Base-by-base conservation (phyloP, 108 stramenopile species). In the Aurantiochytrium sp. region DNA sequence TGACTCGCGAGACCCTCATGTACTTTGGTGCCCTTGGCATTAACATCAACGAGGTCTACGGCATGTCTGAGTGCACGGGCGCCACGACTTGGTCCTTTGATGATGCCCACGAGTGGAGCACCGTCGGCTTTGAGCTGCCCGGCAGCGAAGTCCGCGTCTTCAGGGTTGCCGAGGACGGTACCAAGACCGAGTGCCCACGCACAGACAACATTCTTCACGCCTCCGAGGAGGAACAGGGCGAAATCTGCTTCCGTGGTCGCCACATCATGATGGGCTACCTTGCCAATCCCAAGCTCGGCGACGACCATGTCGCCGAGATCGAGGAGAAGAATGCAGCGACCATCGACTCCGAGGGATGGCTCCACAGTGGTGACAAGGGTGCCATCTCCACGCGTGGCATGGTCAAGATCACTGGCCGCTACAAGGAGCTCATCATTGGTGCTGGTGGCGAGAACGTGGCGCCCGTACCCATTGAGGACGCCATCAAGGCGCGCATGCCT, bases 241-340 rank as follows among this genome's bases (percentile, higher is more conserved):
- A 94, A 87, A 60, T 95, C 44, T 94, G 94, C 94, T 95, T 91
- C 91, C 91, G 92, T 29, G 95, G 95, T 5, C 95, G 95, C 14
- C 93, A 95, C 90, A 95, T 95, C 89, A 94, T 96, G 72, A 94
- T 95, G 92, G 96, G 96, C 71, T 96, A 96, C 92, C 92, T 95
- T 93, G 59, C 83, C 55, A 83, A 83, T 4, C 5, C 76, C n/a
- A 53, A 83, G 25, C 76, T 83, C 25, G 76, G 76, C 45, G 49
- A 47, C 51, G 76, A 83, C 23, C 76, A 83, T 35, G 76, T 83
- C 45, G 76, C 45, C 23, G 76, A 94, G 58, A 93, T 95, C 88
- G 90, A 91, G 29, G 94, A 94, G 59, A 94, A 94, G 92, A 96
- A 92, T 87, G 88, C 47, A 45, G 94, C 92, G 60, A 88, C 95